Percentiles rank a stretch among this genome's conserved stretches.
Evolutionary conservation across 2,329 filamentous ascomycete species (phyloP).

Genomic region (Aspergillus pseudotamarii): DNA sequence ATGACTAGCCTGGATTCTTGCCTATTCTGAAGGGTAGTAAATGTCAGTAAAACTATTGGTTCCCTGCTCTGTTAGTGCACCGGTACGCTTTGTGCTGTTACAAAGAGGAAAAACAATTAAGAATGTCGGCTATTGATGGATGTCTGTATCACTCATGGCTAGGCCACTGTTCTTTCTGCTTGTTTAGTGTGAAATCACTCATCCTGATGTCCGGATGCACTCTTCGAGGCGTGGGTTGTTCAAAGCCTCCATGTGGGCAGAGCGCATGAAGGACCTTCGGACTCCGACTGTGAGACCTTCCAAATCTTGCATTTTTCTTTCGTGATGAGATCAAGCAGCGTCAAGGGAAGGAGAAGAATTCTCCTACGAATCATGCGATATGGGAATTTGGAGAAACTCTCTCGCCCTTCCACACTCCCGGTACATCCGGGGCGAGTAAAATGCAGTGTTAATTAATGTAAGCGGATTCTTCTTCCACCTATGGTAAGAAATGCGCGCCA

Average conservation of each 20-base stretch:
- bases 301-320: background rate
- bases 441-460: background rate
- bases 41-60: background rate
- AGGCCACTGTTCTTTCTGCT: background rate
- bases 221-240: background rate
- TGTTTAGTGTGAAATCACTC: background rate
- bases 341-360: background rate
- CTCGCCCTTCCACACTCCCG: background rate
- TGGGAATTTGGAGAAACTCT: background rate
- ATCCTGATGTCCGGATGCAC: background rate
- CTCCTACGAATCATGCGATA: background rate
- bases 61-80: background rate
- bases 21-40: background rate
- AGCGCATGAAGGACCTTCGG: background rate
- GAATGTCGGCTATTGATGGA: background rate
- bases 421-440: background rate
- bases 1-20: background rate
- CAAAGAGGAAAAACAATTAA: background rate
- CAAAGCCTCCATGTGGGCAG: background rate
- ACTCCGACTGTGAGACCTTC: background rate
- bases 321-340: background rate
- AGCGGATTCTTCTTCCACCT: background rate
- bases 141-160: background rate
- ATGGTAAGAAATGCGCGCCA: background rate
- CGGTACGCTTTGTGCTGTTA: background rate